These are phyloP conservation scores for Sicyos baderoa DNA, from an alignment of 306 rosid genomes.

Conservation along the genomic window DNA sequence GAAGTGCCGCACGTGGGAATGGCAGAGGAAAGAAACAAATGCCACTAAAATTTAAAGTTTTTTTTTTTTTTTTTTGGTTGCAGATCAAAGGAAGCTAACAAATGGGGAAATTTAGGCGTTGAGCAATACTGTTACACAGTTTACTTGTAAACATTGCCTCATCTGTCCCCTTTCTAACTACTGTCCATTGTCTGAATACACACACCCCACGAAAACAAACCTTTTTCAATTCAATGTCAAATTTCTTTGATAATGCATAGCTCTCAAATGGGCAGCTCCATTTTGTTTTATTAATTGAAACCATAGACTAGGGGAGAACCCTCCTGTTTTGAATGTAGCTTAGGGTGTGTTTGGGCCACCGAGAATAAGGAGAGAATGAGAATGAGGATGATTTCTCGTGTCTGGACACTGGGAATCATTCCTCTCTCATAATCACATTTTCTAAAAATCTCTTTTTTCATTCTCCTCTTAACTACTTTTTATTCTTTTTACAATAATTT, in stretches of 20 bases:
- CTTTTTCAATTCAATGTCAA: neutral
- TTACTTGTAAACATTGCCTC: slow-evolving; percentile 18
- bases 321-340: neutral
- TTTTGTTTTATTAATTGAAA: neutral
- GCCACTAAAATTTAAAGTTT: neutral
- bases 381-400: too few relatives aligned
- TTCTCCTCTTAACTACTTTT: too few relatives aligned
- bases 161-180: neutral
- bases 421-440: too few relatives aligned
- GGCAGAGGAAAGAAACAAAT: slow-evolving; percentile 17
- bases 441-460: too few relatives aligned
- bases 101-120: slow-evolving; percentile 18
- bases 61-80: neutral
- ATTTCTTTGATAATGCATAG: neutral
- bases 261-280: neutral
- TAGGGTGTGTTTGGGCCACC: too few relatives aligned
- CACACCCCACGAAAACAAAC: neutral
- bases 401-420: too few relatives aligned
- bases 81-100: neutral
- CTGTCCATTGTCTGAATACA: neutral
- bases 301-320: neutral
- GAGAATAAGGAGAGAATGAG: too few relatives aligned
- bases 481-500: too few relatives aligned
- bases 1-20: slow-evolving; percentile 22
- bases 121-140: slow-evolving; percentile 10